phyloP scores from a whole-genome alignment of 1,139 yeast species.

The Geotrichum carabidarum region DNA sequence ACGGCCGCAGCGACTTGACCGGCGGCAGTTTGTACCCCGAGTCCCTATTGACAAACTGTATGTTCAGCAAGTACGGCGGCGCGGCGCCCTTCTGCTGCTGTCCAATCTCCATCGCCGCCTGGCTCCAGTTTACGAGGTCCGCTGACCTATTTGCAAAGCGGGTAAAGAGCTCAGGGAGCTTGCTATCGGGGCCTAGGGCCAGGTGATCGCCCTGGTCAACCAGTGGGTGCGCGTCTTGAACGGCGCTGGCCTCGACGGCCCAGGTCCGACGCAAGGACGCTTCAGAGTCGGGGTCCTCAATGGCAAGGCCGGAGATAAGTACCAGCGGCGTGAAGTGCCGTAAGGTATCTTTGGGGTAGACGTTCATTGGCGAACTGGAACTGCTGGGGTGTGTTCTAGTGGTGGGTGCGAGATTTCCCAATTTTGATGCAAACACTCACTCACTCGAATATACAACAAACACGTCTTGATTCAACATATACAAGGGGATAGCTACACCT shows the following conservation, averaged over 20 bases:
- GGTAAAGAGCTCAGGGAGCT: slow-evolving; percentile 20
- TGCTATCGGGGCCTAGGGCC: slow-evolving; percentile 9
- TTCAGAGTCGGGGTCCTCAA: slow-evolving; percentile 5
- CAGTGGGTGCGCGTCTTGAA: too few species aligned
- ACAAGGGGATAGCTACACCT: too few species aligned
- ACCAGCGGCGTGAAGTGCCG: slow-evolving; percentile 30
- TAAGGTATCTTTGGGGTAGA: slow-evolving; percentile 26
- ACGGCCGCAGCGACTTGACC: slow-evolving; percentile 3
- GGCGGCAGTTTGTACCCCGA: slow-evolving; percentile 14
- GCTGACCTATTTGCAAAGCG: slow-evolving; percentile 15
- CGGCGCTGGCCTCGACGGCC: not conserved
- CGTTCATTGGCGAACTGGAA: slow-evolving; percentile 20
- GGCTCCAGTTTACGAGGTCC: slow-evolving; percentile 16
- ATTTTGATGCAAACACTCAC: not conserved
- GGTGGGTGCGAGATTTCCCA: not conserved
- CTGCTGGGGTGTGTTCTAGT: not conserved
- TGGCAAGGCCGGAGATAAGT: slow-evolving; percentile 28
- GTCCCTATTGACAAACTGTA: slow-evolving; percentile 21
- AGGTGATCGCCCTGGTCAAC: too few species aligned
- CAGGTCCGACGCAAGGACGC: not conserved
- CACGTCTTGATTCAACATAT: not conserved
- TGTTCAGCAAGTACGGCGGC: slow-evolving; percentile 24
- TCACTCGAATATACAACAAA: too few species aligned
- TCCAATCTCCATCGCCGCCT: slow-evolving; percentile 15
- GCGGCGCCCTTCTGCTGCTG: not conserved